Conservation (phyloP, 257 asterid species). For the Avicennia marina region DNA sequence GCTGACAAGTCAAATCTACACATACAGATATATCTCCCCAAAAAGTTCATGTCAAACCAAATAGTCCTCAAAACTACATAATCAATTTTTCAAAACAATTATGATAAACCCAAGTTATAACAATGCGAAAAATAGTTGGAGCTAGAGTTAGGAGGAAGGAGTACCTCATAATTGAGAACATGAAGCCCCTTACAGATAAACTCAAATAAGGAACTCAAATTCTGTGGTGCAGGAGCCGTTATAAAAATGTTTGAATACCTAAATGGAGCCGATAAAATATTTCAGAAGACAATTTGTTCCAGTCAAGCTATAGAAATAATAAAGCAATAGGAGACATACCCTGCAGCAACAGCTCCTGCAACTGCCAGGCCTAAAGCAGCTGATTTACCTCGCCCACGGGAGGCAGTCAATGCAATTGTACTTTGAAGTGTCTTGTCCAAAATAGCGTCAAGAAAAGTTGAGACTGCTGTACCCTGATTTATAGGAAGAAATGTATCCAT, state of each 20-base stretch:
- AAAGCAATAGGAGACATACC: constrained; percentile 25
- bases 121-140: not conserved
- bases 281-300: not conserved
- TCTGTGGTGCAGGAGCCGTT: constrained; percentile 59
- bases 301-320: not conserved
- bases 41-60: not conserved
- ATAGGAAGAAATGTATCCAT: not conserved
- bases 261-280: not conserved
- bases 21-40: not conserved
- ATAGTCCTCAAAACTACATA: not conserved
- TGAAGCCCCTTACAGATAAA: constrained; percentile 53
- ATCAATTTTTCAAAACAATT: not conserved
- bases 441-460: constrained; percentile 49
- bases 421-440: constrained; percentile 52
- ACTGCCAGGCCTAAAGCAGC: constrained; percentile 65
- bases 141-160: not conserved
- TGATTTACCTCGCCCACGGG: constrained; percentile 71
- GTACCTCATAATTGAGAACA: constrained; percentile 52
- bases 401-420: constrained; percentile 56
- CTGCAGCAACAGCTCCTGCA: constrained; percentile 67
- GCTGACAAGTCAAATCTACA: not conserved
- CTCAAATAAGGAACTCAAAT: constrained; percentile 50
- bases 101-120: not conserved
- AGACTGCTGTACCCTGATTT: constrained; percentile 49
- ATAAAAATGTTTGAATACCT: constrained; percentile 64